Conservation (phyloP, 305 asterid genomes). For the Fraxinus baroniana region DNA sequence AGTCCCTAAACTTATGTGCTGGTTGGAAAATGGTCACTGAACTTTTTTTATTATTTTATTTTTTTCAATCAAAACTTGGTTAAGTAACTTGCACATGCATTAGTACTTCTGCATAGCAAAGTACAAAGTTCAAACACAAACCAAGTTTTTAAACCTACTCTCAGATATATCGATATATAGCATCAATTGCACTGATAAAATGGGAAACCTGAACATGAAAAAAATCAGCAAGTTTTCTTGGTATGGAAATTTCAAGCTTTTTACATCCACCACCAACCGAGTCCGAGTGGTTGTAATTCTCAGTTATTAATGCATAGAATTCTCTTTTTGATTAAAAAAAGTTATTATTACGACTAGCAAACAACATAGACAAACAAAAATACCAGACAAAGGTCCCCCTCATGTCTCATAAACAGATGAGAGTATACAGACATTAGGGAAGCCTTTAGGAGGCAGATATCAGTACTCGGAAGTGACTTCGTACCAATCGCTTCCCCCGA, state of each 20-base stretch:
- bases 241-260: slow-evolving; percentile 38
- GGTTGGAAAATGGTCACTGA: no score
- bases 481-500: slow-evolving; percentile 34
- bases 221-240: slow-evolving; percentile 34
- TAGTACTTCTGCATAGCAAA: no score
- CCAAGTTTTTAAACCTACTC: background rate
- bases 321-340: slow-evolving; percentile 35
- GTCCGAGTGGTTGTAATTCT: slow-evolving; percentile 41
- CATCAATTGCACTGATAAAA: background rate
- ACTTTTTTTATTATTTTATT: no score
- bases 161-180: background rate
- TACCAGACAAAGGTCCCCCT: slow-evolving; percentile 71
- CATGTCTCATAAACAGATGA: slow-evolving; percentile 43
- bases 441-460: slow-evolving; percentile 40
- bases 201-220: slow-evolving; percentile 1
- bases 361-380: slow-evolving; percentile 54
- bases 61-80: no score
- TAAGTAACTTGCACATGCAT: no score
- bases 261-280: slow-evolving; percentile 49
- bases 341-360: slow-evolving; percentile 32
- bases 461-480: slow-evolving; percentile 40
- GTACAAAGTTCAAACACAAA: background rate
- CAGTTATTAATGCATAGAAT: slow-evolving; percentile 24
- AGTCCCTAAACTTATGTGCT: no score
- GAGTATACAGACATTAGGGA: slow-evolving; percentile 34